Evolutionary conservation across 2,329 filamentous ascomycete genomes (phyloP).

Genomic region (Simplicillium aogashimaense): DNA sequence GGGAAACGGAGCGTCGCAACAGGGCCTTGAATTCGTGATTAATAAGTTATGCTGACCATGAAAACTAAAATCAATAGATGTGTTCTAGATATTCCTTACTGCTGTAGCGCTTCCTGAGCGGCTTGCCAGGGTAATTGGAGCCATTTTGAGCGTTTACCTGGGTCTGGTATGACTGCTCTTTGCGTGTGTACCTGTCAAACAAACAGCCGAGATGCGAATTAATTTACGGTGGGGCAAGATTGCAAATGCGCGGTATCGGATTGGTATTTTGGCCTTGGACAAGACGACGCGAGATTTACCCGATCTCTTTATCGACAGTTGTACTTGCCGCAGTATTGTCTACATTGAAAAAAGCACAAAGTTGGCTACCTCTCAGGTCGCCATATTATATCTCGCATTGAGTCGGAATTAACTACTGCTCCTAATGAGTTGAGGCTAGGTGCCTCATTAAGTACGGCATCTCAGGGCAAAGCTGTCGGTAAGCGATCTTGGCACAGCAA

Average conservation of each 20-base stretch:
- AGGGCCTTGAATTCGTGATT: conserved; percentile 21
- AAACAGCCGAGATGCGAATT: not conserved
- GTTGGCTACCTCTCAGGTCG: too few species aligned
- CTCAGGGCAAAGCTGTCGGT: too few species aligned
- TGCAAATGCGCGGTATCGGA: conserved; percentile 23
- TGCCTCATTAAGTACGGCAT: too few species aligned
- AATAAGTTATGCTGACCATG: conserved; percentile 2
- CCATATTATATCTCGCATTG: too few species aligned
- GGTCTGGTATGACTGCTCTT: conserved; percentile 1
- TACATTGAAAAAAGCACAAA: not conserved
- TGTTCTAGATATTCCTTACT: conserved; percentile 18
- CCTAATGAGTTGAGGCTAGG: too few species aligned
- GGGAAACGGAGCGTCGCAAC: conserved; percentile 19
- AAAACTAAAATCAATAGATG: not conserved
- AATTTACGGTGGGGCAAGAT: conserved; percentile 5
- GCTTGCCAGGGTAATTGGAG: conserved; percentile 39
- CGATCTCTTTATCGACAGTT: not conserved
- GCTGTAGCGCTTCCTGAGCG: conserved; percentile 37
- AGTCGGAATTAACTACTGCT: too few species aligned
- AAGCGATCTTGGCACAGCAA: too few species aligned
- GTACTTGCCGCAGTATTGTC: not conserved
- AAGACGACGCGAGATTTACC: not conserved
- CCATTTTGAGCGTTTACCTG: conserved; percentile 24
- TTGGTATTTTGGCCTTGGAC: conserved; percentile 15
- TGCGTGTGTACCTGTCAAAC: not conserved